phyloP scores from a whole-genome alignment of 108 stramenopile genomes.

The Cyclotella baltica region DNA sequence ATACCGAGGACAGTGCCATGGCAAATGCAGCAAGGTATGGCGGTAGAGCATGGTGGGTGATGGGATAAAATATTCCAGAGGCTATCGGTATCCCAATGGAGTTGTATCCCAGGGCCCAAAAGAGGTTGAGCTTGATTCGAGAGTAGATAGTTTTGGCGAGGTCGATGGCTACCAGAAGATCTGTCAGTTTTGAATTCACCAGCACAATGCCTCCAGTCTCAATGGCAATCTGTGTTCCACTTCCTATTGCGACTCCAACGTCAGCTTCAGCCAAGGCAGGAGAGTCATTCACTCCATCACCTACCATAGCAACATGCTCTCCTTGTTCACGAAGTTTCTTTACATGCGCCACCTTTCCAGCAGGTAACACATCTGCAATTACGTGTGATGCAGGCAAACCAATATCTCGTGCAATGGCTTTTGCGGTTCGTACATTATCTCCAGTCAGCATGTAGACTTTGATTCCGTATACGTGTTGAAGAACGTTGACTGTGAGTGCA shows the following conservation, averaged over 20 bases:
- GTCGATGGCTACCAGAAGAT: slow-evolving; percentile 80
- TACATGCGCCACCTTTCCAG: slow-evolving; percentile 78
- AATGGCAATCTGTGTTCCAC: slow-evolving; percentile 88
- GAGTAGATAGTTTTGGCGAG: slow-evolving; percentile 69
- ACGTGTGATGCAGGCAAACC: slow-evolving; percentile 77
- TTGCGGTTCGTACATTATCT: slow-evolving; percentile 78
- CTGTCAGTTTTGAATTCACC: slow-evolving; percentile 73
- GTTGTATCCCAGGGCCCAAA: slow-evolving; percentile 91
- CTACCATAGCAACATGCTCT: slow-evolving; percentile 86
- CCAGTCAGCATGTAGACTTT: slow-evolving; percentile 88
- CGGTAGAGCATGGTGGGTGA: slow-evolving; percentile 63
- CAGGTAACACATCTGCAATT: slow-evolving; percentile 90
- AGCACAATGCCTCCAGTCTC: slow-evolving; percentile 90
- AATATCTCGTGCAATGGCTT: slow-evolving; percentile 68
- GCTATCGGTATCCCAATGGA: slow-evolving; percentile 86
- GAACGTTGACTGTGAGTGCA: slow-evolving; percentile 61
- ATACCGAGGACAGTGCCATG: slow-evolving; percentile 79
- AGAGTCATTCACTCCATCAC: slow-evolving; percentile 84
- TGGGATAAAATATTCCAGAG: slow-evolving; percentile 85
- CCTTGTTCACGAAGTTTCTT: slow-evolving; percentile 73
- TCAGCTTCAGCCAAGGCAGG: slow-evolving; percentile 85
- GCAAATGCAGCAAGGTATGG: slow-evolving; percentile 81
- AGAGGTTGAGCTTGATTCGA: slow-evolving; percentile 85
- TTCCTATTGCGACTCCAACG: slow-evolving; percentile 91
- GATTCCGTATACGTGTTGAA: slow-evolving; percentile 61